Evolutionary conservation across 805 yeast genomes (phyloP).

Genomic region (Vanderwaltozyma verrucispora): DNA sequence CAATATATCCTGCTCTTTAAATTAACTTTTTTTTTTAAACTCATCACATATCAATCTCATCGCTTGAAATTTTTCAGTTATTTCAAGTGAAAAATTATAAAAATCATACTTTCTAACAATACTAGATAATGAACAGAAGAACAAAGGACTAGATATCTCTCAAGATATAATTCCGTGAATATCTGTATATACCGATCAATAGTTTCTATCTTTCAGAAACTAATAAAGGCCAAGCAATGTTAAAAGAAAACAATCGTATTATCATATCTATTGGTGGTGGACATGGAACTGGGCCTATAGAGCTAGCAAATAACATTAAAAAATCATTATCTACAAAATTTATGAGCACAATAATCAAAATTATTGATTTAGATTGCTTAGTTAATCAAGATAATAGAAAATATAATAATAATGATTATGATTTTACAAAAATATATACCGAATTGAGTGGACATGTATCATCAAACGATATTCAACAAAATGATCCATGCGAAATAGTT

Average conservation of each 20-base stretch:
- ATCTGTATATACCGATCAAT: too few relatives aligned
- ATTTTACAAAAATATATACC: slow-evolving; percentile 23
- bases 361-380: slow-evolving; percentile 35
- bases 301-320: slow-evolving; percentile 31
- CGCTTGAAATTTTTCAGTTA: not conserved
- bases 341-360: slow-evolving; percentile 17
- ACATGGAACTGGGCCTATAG: slow-evolving; percentile 22
- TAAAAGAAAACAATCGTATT: not conserved
- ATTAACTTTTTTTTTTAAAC: too few relatives aligned
- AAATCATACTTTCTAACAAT: too few relatives aligned
- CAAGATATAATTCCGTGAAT: too few relatives aligned
- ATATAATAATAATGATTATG: slow-evolving; percentile 22
- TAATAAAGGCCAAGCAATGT: too few relatives aligned
- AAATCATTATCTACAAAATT: slow-evolving; percentile 20
- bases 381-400: slow-evolving; percentile 7
- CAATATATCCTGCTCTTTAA: too few relatives aligned
- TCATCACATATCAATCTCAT: too few relatives aligned
- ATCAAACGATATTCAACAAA: slow-evolving; percentile 7
- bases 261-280: slow-evolving; percentile 26
- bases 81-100: too few relatives aligned
- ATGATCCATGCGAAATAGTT: slow-evolving; percentile 23
- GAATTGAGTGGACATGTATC: slow-evolving; percentile 8
- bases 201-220: too few relatives aligned
- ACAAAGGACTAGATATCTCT: too few relatives aligned
- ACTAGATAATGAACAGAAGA: too few relatives aligned